Evolutionary conservation across 441 rosid species (phyloP).

Genomic region (Erodium trifolium): DNA sequence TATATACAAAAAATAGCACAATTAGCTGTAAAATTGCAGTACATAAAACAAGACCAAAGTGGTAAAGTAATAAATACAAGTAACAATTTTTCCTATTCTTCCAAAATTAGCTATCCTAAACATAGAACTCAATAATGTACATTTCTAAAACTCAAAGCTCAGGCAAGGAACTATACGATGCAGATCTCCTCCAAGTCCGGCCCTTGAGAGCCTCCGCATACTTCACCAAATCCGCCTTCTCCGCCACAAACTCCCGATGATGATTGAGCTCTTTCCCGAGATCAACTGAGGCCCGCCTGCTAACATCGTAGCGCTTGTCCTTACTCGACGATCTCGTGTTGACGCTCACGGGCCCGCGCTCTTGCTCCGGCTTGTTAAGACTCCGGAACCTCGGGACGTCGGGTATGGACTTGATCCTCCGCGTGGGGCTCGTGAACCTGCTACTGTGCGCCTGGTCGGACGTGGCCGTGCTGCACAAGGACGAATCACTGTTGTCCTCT

Average conservation of each 20-base stretch:
- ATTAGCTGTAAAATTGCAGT: no score
- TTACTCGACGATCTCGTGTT: neutral
- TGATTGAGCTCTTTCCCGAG: neutral
- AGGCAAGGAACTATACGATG: neutral
- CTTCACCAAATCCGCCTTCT: neutral
- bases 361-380: slow-evolving; percentile 20
- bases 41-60: neutral
- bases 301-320: no score
- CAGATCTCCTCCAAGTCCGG: neutral
- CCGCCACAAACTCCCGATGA: neutral
- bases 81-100: neutral
- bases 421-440: neutral
- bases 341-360: slow-evolving; percentile 10
- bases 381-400: slow-evolving; percentile 39
- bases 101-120: neutral
- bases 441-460: neutral
- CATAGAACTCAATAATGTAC: neutral
- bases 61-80: neutral
- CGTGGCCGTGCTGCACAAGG: neutral
- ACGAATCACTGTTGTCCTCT: slow-evolving; percentile 22
- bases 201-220: slow-evolving; percentile 1
- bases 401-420: neutral
- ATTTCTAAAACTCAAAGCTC: neutral
- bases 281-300: no score
- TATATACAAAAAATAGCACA: no score